Evolutionary conservation across 164 flowering plant species (phyloP).

Genomic region (Chimonanthus salicifolius): DNA sequence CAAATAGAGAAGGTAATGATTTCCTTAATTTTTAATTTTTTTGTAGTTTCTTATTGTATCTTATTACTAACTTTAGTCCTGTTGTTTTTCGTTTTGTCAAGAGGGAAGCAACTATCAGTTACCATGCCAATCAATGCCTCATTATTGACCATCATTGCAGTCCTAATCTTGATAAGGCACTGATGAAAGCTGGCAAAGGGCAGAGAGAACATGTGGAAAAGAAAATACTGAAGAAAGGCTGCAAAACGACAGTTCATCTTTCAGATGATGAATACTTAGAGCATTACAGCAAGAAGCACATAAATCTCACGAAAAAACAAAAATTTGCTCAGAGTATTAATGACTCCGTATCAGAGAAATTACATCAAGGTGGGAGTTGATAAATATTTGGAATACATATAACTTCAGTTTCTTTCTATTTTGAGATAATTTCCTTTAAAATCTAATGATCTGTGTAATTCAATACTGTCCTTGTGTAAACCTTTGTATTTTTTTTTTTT

Average conservation of each 20-base stretch:
- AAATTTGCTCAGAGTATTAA: conserved; percentile 38
- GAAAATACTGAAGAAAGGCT: not conserved
- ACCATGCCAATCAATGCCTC: not conserved
- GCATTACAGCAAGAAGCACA: conserved; percentile 38
- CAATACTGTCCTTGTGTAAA: not conserved
- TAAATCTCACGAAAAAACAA: conserved; percentile 32
- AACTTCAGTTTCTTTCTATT: conserved; percentile 30
- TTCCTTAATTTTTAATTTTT: not conserved
- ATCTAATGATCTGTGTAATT: conserved; percentile 28
- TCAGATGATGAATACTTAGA: conserved; percentile 56
- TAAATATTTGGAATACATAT: conserved; percentile 38
- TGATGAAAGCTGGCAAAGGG: conserved; percentile 44
- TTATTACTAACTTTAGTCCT: not conserved
- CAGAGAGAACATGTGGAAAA: conserved; percentile 30
- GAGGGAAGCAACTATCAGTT: not conserved
- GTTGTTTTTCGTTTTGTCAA: not conserved
- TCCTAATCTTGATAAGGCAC: not conserved
- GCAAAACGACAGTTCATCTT: conserved; percentile 31
- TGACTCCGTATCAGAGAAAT: conserved; percentile 42
- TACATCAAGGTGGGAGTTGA: conserved; percentile 37
- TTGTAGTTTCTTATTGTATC: not conserved
- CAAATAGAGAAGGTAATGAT: conserved; percentile 45
- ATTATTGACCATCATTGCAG: not conserved
- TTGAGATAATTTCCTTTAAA: conserved; percentile 48
- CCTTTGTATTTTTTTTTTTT: too few relatives aligned